A percentile compares a stretch with the other conserved stretches of the same genome.
These are phyloP conservation scores for Cucumis cinereus DNA, from an alignment of 306 rosid genomes.

Conservation along the genomic window DNA sequence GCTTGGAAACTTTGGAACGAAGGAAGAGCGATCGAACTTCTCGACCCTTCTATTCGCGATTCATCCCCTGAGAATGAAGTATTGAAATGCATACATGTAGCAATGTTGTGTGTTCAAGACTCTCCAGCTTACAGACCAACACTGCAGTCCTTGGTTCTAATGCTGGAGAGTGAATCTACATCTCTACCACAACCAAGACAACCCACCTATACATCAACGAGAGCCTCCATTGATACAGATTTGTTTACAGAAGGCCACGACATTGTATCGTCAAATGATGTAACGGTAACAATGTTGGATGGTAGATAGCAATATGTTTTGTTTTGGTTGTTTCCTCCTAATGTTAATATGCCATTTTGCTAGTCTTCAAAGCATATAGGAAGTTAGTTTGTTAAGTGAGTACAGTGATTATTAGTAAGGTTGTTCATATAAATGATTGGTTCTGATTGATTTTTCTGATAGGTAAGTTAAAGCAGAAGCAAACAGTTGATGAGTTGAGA, in stretches of 20 bases:
- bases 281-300: constrained; percentile 47
- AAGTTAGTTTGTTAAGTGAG: background rate
- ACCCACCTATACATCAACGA: constrained; percentile 55
- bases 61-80: constrained; percentile 30
- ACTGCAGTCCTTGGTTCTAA: constrained; percentile 58
- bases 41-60: constrained; percentile 46
- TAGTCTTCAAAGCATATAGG: background rate
- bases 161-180: constrained; percentile 68
- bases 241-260: constrained; percentile 33
- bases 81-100: constrained; percentile 67
- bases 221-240: constrained; percentile 31
- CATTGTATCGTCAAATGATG: constrained; percentile 31
- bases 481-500: background rate
- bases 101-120: constrained; percentile 81
- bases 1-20: constrained; percentile 83
- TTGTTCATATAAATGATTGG: background rate
- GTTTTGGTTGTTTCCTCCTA: constrained; percentile 9
- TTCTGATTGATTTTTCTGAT: background rate
- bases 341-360: constrained; percentile 6
- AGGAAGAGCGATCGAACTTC: constrained; percentile 37
- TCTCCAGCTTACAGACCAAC: constrained; percentile 59
- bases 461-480: constrained; percentile 1
- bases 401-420: background rate
- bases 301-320: constrained; percentile 34
- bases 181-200: constrained; percentile 49